phyloP scores from a whole-genome alignment of 192 early-diverging fungal species.

The Diversispora eburnea region DNA sequence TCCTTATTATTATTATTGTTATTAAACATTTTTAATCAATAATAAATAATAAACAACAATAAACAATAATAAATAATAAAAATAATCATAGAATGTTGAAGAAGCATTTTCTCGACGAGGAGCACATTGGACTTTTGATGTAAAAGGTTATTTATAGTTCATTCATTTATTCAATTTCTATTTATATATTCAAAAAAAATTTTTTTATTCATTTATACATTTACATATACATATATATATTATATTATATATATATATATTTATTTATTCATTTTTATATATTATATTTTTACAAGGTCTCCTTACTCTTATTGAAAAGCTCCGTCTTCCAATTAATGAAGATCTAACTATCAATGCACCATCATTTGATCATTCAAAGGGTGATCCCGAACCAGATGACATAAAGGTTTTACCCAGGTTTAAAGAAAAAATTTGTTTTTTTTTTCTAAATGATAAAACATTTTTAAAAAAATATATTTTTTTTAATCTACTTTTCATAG shows the following conservation, averaged over 20 bases:
- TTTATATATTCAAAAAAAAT: neutral
- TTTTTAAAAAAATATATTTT: neutral
- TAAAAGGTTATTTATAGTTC: slow-evolving; percentile 20
- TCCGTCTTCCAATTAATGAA: slow-evolving; percentile 24
- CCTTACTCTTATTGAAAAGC: slow-evolving; percentile 16
- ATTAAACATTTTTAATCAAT: neutral
- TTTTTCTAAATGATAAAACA: neutral
- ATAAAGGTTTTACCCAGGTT: slow-evolving; percentile 38
- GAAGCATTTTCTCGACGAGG: slow-evolving; percentile 47
- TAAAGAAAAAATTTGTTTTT: neutral
- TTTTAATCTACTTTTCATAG: no score
- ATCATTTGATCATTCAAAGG: slow-evolving; percentile 47
- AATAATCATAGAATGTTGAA: slow-evolving; percentile 34
- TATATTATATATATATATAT: neutral
- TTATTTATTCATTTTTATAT: neutral
- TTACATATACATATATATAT: neutral
- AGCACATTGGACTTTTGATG: slow-evolving; percentile 54
- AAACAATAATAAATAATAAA: neutral
- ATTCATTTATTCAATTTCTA: neutral
- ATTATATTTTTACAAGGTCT: slow-evolving; percentile 14
- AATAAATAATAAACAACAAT: neutral
- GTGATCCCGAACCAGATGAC: slow-evolving; percentile 46
- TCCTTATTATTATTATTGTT: no score
- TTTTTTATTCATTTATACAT: neutral
- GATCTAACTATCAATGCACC: slow-evolving; percentile 35